Base-by-base conservation (phyloP, 1,139 yeast genomes). In the Wickerhamomyces sp. region DNA sequence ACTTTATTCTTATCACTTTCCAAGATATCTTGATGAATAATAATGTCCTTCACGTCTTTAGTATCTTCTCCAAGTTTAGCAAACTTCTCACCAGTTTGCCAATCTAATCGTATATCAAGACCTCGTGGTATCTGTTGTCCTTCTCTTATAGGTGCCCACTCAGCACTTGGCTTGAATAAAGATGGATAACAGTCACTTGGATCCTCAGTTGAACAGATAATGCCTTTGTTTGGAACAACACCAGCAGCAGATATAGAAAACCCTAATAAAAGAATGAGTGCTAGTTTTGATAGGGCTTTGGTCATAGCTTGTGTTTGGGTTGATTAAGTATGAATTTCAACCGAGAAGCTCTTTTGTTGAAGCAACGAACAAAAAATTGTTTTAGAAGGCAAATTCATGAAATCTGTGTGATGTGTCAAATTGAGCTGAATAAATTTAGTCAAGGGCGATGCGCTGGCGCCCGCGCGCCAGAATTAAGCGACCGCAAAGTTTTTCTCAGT, bases 61-160 rank as follows among this genome's bases (percentile, higher is more conserved):
- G 56, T 58, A 30, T 46, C 57, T 26, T 71, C 75, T 58, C 72
- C 60, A 10, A 84, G 47, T 53, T 78, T 84, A 1, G 95, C 96
- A 60, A 84, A 87, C 58, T 73, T 78, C 36, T 67, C 63, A 29
- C 84, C 80, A 0, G 90, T 83, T 29, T 84, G 57, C 55, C 89
- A 45, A 86, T 67, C 88, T 77, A 57, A 84, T 60, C 57, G 88
- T 70, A 39, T 85, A 80, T 89, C 95, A 39, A 89, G 67, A 0
- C 96, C 96, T 15, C 76, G 76, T 1, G 96, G 95, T 8, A 88
- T 73, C 14, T 76, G 73, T 59, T 86, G 95, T 14, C 84, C 87
- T 49, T 76, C 81, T 60, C 69, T 74, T 9, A 90, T 76, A 2
- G 60, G 60, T 67, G 83, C 81, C 95, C 96, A 90, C 55, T 83